phyloP scores from a whole-genome alignment of 2,329 filamentous ascomycete species.

The Lachnellula suecica region DNA sequence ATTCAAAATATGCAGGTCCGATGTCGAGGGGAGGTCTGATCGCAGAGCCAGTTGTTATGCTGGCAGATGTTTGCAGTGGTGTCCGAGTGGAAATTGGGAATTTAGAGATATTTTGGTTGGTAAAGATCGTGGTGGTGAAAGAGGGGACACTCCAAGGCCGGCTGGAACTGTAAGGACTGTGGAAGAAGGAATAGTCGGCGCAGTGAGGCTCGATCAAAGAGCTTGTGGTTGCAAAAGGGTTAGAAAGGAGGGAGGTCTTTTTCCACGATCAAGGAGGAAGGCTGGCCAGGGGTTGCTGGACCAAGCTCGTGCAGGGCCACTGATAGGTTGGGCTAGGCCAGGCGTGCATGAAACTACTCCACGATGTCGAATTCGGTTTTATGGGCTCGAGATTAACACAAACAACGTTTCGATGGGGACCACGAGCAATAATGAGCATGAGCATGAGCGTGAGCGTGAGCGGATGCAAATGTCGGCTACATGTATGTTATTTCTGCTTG shows the following conservation, averaged over 20 bases:
- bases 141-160: conserved; percentile 6
- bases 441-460: background rate
- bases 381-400: conserved; percentile 4
- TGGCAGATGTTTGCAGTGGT: background rate
- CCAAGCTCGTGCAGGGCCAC: conserved; percentile 1
- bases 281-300: background rate
- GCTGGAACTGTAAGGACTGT: conserved; percentile 14
- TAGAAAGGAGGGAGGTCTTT: background rate
- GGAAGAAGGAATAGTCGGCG: background rate
- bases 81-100: background rate
- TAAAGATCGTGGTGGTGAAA: background rate
- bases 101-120: background rate
- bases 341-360: background rate
- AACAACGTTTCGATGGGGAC: background rate
- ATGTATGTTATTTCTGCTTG: no score
- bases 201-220: background rate
- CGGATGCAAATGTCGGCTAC: no score
- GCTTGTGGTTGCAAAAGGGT: conserved; percentile 6
- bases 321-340: background rate
- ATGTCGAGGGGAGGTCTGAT: no score
- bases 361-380: conserved; percentile 5
- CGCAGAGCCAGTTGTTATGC: no score
- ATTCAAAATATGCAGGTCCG: no score
- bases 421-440: background rate
- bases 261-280: background rate